phyloP scores from a whole-genome alignment of 208 protist species.

The Wallacemonas sp. region DNA sequence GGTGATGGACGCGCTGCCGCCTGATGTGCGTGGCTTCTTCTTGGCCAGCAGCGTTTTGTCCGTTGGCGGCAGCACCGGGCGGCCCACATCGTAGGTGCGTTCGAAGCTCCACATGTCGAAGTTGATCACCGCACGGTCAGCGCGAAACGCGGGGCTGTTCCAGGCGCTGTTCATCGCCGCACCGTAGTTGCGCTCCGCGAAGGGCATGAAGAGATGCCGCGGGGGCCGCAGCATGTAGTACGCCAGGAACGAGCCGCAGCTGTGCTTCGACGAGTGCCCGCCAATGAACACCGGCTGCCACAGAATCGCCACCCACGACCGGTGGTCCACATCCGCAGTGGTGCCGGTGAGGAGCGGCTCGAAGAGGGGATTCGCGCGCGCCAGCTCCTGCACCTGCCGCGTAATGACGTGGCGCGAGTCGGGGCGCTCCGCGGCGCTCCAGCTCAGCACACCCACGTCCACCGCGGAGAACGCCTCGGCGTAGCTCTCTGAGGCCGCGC shows the following conservation, averaged over 20 bases:
- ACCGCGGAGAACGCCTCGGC: constrained; percentile 18
- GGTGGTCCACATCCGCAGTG: constrained; percentile 72
- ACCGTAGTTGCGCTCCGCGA: constrained; percentile 43
- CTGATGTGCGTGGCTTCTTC: background rate
- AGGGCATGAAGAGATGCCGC: constrained; percentile 56
- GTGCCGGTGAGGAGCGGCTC: constrained; percentile 60
- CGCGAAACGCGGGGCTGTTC: constrained; percentile 70
- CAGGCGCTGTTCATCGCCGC: constrained; percentile 70
- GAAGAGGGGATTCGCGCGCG: constrained; percentile 55
- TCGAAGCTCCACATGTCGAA: constrained; percentile 72
- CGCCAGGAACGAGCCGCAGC: constrained; percentile 81
- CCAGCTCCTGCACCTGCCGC: constrained; percentile 77
- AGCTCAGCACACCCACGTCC: constrained; percentile 58
- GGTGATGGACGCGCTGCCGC: background rate
- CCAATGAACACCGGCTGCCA: constrained; percentile 86
- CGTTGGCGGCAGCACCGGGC: constrained; percentile 26
- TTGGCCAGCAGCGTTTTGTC: constrained; percentile 18
- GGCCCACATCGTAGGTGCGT: constrained; percentile 49
- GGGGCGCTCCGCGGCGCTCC: constrained; percentile 73
- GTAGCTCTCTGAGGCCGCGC: constrained; percentile 1
- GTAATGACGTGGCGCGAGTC: constrained; percentile 76
- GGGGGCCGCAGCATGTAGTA: constrained; percentile 84
- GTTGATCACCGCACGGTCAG: constrained; percentile 49
- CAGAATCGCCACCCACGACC: constrained; percentile 88
- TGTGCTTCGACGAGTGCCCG: constrained; percentile 77